phyloP scores from a whole-genome alignment of 345 rosid species.

The Murraya paniculata region DNA sequence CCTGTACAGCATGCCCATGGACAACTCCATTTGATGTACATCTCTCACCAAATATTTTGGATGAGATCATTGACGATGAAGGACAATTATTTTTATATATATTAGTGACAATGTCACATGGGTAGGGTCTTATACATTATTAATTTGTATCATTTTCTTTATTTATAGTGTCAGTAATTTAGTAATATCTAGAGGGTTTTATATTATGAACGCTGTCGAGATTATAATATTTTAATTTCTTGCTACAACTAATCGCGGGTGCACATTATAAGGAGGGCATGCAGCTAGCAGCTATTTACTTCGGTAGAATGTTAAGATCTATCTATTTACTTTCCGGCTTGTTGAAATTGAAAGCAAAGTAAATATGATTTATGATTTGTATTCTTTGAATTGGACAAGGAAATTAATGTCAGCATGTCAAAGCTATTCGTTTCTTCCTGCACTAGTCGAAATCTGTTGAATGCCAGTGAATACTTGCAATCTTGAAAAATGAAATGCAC shows the following conservation, averaged over 20 bases:
- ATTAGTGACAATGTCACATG: neutral
- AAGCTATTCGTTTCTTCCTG: no score
- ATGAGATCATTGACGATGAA: neutral
- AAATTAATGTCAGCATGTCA: no score
- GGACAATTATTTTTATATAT: no score
- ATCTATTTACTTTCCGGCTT: neutral
- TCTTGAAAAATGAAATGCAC: no score
- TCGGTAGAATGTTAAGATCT: no score
- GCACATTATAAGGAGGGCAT: neutral
- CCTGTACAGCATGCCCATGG: neutral
- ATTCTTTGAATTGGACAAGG: no score
- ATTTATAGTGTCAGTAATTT: neutral
- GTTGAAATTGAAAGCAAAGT: neutral
- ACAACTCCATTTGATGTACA: neutral
- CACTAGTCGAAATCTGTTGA: no score
- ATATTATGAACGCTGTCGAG: neutral
- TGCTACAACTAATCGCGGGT: neutral
- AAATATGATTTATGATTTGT: no score
- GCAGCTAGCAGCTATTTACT: no score
- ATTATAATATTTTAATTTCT: neutral
- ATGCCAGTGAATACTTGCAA: no score
- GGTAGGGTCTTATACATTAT: neutral
- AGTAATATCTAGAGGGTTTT: neutral
- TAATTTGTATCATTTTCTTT: neutral
- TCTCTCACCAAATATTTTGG: neutral